phyloP scores from a whole-genome alignment of 2,329 filamentous ascomycete genomes.

The Calonectria pteridis region DNA sequence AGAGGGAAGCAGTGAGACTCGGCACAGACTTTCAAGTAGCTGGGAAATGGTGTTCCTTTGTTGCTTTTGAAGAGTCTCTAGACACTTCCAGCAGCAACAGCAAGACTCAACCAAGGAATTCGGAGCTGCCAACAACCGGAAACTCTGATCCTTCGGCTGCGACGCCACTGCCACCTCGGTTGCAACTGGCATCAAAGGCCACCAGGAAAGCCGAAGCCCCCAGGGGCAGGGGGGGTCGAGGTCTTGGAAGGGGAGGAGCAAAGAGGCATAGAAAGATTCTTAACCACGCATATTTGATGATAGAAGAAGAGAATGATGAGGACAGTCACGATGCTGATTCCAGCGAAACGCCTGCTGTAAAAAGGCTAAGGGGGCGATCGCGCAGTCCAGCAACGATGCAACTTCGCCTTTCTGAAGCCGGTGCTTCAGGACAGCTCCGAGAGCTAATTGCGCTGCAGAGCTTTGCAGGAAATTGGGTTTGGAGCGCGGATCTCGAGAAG shows the following conservation, averaged over 20 bases:
- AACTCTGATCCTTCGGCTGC: not conserved
- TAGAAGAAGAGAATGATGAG: not conserved
- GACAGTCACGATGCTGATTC: not conserved
- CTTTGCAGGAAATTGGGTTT: slow-evolving; percentile 47
- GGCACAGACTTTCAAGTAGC: not conserved
- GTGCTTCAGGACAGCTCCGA: slow-evolving; percentile 5
- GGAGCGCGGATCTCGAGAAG: slow-evolving; percentile 42
- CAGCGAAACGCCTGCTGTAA: not conserved
- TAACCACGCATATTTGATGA: no score
- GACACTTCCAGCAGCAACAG: not conserved
- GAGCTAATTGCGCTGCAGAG: slow-evolving; percentile 66
- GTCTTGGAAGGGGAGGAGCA: not conserved
- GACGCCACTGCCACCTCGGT: not conserved
- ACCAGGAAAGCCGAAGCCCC: not conserved
- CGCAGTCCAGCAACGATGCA: not conserved
- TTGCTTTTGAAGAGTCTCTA: not conserved
- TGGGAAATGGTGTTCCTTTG: not conserved
- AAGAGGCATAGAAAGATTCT: not conserved
- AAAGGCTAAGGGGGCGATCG: not conserved
- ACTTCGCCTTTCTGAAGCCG: not conserved
- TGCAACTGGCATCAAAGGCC: not conserved
- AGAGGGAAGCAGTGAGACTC: not conserved
- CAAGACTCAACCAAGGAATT: not conserved
- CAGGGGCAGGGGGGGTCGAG: not conserved
- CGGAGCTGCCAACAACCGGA: not conserved